Conservation (phyloP, 805 yeast species). For the Nakazawaea pomicola region DNA sequence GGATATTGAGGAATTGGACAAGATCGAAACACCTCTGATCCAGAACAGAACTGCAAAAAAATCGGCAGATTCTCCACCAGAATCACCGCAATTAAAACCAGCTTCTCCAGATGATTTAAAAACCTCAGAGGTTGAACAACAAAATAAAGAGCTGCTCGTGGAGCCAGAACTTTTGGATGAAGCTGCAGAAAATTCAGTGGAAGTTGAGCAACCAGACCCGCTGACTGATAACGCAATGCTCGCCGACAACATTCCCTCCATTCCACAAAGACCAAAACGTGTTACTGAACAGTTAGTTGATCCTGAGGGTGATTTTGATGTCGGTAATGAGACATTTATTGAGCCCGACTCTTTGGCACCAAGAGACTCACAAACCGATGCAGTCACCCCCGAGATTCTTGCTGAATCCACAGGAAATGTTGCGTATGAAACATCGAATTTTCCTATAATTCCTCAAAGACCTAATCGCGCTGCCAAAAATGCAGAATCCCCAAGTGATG, state of each 20-base stretch:
- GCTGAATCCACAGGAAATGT: too few relatives aligned
- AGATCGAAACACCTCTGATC: not conserved
- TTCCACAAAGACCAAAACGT: conserved; percentile 26
- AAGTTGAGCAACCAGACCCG: not conserved
- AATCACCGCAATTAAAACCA: not conserved
- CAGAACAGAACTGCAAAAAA: not conserved
- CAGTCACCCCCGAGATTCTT: conserved; percentile 1
- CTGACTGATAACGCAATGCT: too few relatives aligned
- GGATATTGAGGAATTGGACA: not conserved
- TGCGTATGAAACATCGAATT: too few relatives aligned
- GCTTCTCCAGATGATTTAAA: too few relatives aligned
- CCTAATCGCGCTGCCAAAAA: conserved; percentile 6
- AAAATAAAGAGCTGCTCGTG: too few relatives aligned
- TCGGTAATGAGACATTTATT: not conserved
- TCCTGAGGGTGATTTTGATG: not conserved
- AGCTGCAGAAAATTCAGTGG: too few relatives aligned
- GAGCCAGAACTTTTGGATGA: too few relatives aligned
- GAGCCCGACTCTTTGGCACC: too few relatives aligned
- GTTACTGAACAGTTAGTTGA: conserved; percentile 5
- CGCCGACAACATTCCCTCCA: conserved; percentile 22
- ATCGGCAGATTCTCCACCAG: not conserved
- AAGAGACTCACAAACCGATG: not conserved
- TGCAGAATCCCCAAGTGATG: not conserved
- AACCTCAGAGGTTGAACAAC: too few relatives aligned
- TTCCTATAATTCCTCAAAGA: conserved; percentile 15